Evolutionary conservation across 2,329 filamentous ascomycete genomes (phyloP), one percentile per base, ranked within the genome.

Genomic region (Aureobasidium musti): DNA sequence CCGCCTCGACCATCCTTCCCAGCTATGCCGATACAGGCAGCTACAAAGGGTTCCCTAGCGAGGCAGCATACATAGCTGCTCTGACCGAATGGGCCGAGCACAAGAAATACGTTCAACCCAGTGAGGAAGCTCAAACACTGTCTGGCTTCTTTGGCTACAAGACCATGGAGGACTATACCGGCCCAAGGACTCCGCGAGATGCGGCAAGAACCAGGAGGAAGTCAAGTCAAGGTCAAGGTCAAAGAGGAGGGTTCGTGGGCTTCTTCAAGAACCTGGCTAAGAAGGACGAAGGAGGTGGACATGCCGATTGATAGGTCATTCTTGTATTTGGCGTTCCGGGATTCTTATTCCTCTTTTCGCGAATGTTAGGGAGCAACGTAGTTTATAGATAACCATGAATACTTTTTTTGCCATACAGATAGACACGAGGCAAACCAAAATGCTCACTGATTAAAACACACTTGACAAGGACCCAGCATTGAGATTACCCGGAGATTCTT

Each of bases 31-130:
- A 63, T 21, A 45, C 49, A 13, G 49, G 35, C n/a, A 45, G 26
- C 26, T 75, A 75, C 57, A 67, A 69, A 30, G 73, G 74, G 23
- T 76, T 74, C 50, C 69, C 73, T 4, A 72, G 69, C 7, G 69
- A 73, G 68, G 70, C 68, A 33, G 69, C 71, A 45, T 75, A 76
- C 33, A 70, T 74, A 7, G 68, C 68, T 3, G 73, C 73, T 1
- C 66, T 76, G 21, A 66, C 70, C 10, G 71, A 70, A 28, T 76
- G 73, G 72, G 73, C 73, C 14, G 73, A 76, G 33, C 67, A 66
- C 28, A 72, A 75, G 67, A 70, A 70, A 57, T 76, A 72, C 54
- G 53, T 73, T 6, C 67, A 74, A 50, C 67, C 69, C 7, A 64
- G 57, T 10, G 69, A 70, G 11, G 72, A 67, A 11, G 53, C 37